These are phyloP conservation scores for Diplocarpon rosae DNA, from an alignment of 2,329 filamentous ascomycete genomes.

Conservation along the genomic window DNA sequence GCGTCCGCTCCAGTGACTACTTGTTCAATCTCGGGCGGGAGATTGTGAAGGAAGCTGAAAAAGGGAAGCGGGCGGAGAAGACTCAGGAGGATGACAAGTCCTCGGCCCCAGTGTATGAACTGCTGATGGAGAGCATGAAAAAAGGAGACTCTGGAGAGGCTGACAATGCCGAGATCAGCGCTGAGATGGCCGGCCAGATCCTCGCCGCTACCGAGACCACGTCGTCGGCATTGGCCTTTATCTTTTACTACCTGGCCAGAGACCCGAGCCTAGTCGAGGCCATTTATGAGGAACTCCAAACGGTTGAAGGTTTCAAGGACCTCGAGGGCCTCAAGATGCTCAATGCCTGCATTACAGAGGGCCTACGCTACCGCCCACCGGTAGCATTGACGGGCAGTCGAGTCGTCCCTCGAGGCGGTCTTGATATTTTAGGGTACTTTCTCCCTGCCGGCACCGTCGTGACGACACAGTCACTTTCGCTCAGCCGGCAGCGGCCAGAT, in stretches of 20 bases:
- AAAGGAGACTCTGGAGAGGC: no score
- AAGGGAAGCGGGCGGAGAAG: not conserved
- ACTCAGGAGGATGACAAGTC: no score
- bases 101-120: no score
- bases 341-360: conserved; percentile 8
- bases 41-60: not conserved
- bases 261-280: not conserved
- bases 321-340: conserved; percentile 5
- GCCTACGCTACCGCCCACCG: conserved; percentile 8
- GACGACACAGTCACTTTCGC: conserved; percentile 6
- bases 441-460: conserved; percentile 6
- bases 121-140: no score
- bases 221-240: conserved; percentile 7
- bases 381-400: conserved; percentile 5
- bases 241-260: conserved; percentile 7
- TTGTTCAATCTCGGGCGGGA: conserved; percentile 6
- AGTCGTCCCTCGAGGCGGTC: conserved; percentile 2
- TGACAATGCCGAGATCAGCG: not conserved
- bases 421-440: conserved; percentile 5
- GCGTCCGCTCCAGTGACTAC: conserved; percentile 5
- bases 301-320: conserved; percentile 1
- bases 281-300: conserved; percentile 3
- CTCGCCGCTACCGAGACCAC: conserved; percentile 9
- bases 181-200: conserved; percentile 5
- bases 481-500: conserved; percentile 6